phyloP scores from a whole-genome alignment of 306 rosid species.

The Luffa acutangula region DNA sequence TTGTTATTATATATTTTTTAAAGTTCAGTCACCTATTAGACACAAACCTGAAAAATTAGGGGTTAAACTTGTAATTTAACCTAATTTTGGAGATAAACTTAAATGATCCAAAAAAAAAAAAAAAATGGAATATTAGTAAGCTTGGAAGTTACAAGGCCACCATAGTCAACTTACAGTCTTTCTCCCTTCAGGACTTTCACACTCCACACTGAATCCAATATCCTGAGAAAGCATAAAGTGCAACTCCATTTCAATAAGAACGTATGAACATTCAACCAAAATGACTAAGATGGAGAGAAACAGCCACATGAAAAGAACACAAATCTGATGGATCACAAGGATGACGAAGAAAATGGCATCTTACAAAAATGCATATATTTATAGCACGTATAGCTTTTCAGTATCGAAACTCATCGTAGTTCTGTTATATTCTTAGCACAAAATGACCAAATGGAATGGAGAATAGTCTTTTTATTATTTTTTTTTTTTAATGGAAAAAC shows the following conservation, averaged over 20 bases:
- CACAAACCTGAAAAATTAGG: too few relatives aligned
- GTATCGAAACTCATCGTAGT: neutral
- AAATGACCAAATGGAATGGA: neutral
- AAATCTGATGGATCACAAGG: neutral
- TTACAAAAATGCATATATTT: neutral
- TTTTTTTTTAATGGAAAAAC: too few relatives aligned
- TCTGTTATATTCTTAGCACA: neutral
- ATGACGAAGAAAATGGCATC: neutral
- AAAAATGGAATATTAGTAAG: neutral
- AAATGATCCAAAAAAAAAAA: neutral
- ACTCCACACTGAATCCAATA: conserved; percentile 87
- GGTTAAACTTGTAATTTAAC: neutral
- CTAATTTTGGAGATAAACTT: neutral
- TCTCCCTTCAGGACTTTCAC: conserved; percentile 57
- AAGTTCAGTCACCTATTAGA: too few relatives aligned
- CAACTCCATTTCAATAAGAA: neutral
- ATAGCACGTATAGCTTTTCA: neutral
- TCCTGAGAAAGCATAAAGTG: conserved; percentile 40
- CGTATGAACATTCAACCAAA: conserved; percentile 2
- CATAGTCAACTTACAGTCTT: conserved; percentile 48
- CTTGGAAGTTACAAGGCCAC: neutral
- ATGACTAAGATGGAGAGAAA: neutral
- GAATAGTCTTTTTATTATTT: neutral
- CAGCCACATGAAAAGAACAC: neutral
- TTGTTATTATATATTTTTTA: too few relatives aligned